These are phyloP conservation scores for Sequoiadendron giganteum DNA, from an alignment of 75 land plant genomes.

Conservation along the genomic window DNA sequence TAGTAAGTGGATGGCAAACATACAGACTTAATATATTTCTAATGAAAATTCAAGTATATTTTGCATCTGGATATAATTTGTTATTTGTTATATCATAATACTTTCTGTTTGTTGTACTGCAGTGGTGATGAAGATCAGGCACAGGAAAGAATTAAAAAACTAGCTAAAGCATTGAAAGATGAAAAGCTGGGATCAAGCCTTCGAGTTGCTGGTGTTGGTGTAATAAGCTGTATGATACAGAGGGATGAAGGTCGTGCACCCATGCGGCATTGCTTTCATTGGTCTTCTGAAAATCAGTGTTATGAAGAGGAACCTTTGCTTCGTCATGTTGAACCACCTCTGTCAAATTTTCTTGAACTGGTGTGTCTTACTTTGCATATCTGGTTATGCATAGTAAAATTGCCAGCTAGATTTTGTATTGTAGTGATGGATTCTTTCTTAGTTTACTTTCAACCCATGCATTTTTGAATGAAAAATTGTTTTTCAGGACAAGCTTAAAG, in stretches of 20 bases:
- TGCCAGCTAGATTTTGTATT: conserved; percentile 6
- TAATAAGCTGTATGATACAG: conserved; percentile 95
- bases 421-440: conserved; percentile 1
- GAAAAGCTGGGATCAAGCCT: conserved; percentile 59
- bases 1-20: neutral
- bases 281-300: conserved; percentile 69
- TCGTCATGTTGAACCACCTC: conserved; percentile 96
- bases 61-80: neutral
- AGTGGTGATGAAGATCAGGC: conserved; percentile 99
- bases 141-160: conserved; percentile 89
- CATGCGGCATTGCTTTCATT: conserved; percentile 93
- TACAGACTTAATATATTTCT: conserved; percentile 2
- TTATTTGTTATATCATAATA: conserved; percentile 1
- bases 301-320: conserved; percentile 94
- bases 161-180: conserved; percentile 81
- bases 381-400: neutral
- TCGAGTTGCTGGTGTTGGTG: conserved; percentile 68
- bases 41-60: neutral
- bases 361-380: conserved; percentile 30
- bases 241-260: conserved; percentile 97
- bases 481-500: conserved; percentile 87
- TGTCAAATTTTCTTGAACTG: conserved; percentile 92
- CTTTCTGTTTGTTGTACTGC: conserved; percentile 12
- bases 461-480: neutral
- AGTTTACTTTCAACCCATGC: neutral